Conservation (phyloP, 345 rosid genomes). For the Populus simonii region DNA sequence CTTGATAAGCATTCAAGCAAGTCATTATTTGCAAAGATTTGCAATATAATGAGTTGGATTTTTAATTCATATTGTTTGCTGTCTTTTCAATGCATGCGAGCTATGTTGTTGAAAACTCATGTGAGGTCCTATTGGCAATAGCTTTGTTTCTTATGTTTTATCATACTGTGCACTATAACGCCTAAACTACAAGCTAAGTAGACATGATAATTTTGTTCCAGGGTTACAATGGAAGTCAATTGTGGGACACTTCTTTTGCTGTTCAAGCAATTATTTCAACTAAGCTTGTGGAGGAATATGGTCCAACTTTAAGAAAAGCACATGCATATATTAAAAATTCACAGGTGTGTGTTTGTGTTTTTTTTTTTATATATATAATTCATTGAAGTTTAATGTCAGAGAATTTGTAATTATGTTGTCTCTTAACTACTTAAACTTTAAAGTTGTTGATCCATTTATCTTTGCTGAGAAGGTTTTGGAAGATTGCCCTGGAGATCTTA, state of each 20-base stretch:
- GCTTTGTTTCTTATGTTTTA: background rate
- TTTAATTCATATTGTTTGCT: background rate
- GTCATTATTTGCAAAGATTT: background rate
- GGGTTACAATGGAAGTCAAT: conserved; percentile 98
- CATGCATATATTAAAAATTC: conserved; percentile 58
- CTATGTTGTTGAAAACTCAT: background rate
- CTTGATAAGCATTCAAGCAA: background rate
- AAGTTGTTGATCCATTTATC: conserved; percentile 13
- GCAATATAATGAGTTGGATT: background rate
- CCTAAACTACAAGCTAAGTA: conserved; percentile 9
- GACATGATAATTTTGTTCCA: conserved; percentile 31
- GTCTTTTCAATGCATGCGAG: background rate
- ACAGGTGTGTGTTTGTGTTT: conserved; percentile 45
- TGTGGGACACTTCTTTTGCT: conserved; percentile 89
- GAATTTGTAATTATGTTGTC: background rate
- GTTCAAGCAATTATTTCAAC: conserved; percentile 82
- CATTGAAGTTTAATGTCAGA: background rate
- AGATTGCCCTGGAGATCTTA: conserved; percentile 82
- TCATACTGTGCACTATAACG: background rate
- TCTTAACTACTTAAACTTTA: background rate
- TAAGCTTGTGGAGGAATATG: conserved; percentile 65
- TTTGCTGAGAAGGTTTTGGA: conserved; percentile 57
- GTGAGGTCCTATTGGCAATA: conserved; percentile 2
- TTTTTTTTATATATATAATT: conserved; percentile 3
- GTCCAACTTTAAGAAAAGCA: conserved; percentile 64